A percentile compares a stretch with the other conserved stretches of the same genome.
Evolutionary conservation across 331 rosid genomes (phyloP).

Genomic region (Spiraea crenata): DNA sequence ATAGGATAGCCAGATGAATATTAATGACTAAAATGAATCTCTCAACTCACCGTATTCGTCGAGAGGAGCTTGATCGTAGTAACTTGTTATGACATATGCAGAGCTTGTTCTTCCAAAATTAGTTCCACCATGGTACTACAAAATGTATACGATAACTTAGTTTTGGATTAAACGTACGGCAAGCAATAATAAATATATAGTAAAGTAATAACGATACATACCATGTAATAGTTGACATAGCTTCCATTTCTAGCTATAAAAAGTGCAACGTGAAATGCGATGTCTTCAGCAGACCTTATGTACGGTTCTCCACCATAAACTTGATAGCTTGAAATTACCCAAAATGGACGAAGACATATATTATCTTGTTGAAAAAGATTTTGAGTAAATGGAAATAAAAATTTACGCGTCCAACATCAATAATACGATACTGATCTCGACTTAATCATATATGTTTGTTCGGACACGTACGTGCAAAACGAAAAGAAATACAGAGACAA

Average conservation of each 20-base stretch:
- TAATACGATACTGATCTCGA: too few relatives aligned
- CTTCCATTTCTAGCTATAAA: constrained; percentile 77
- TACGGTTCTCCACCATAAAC: constrained; percentile 64
- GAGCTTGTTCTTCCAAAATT: constrained; percentile 69
- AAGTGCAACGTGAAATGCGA: constrained; percentile 69
- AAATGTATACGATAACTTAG: too few relatives aligned
- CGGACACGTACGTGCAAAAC: too few relatives aligned
- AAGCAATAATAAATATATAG: too few relatives aligned
- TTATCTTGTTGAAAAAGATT: too few relatives aligned
- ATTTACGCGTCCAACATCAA: too few relatives aligned
- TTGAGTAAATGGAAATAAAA: too few relatives aligned
- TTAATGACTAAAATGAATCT: background rate
- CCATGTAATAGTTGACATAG: constrained; percentile 66
- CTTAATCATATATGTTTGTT: too few relatives aligned
- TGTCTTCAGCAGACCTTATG: constrained; percentile 70
- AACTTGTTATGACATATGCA: constrained; percentile 48
- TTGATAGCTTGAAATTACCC: constrained; percentile 54
- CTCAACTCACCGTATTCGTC: constrained; percentile 68
- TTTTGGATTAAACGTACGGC: too few relatives aligned
- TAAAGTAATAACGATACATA: too few relatives aligned
- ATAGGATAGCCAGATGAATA: too few relatives aligned
- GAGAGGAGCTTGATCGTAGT: constrained; percentile 76
- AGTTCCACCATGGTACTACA: constrained; percentile 83
- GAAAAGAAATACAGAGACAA: too few relatives aligned
- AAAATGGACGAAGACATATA: background rate